These are phyloP conservation scores for Suillus hirtellus DNA, from an alignment of 768 basidiomycete species.

Conservation along the genomic window DNA sequence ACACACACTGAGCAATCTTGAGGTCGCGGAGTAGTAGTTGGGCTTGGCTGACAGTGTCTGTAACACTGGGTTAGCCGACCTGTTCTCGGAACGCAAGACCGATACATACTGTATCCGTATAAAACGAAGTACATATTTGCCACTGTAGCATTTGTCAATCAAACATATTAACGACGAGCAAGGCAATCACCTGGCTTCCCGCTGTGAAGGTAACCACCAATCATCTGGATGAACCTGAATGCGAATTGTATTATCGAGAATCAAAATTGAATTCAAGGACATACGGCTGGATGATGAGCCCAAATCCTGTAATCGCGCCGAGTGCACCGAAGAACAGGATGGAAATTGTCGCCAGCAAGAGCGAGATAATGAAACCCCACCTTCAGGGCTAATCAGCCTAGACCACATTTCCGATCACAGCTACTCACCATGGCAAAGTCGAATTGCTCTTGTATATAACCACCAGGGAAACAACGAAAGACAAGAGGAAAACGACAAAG, in stretches of 20 bases:
- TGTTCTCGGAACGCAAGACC: background rate
- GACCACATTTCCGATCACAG: background rate
- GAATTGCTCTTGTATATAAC: slow-evolving; percentile 40
- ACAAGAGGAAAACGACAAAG: slow-evolving; percentile 15
- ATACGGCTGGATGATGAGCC: slow-evolving; percentile 43
- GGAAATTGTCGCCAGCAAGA: slow-evolving; percentile 44
- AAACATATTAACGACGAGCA: background rate
- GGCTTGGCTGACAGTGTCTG: slow-evolving; percentile 48
- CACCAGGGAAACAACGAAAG: slow-evolving; percentile 8
- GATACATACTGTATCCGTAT: slow-evolving; percentile 41
- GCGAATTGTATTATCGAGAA: background rate
- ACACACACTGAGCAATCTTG: slow-evolving; percentile 44
- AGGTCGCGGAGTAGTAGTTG: slow-evolving; percentile 46
- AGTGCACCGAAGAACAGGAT: slow-evolving; percentile 48
- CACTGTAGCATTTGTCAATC: slow-evolving; percentile 12
- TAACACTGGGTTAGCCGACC: background rate
- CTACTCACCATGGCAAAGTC: slow-evolving; percentile 45
- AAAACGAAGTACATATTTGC: slow-evolving; percentile 43
- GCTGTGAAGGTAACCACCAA: slow-evolving; percentile 34
- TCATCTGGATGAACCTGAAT: slow-evolving; percentile 47
- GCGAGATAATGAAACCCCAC: slow-evolving; percentile 51
- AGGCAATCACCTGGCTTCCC: slow-evolving; percentile 23
- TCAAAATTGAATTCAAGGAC: background rate
- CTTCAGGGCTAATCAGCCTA: slow-evolving; percentile 20
- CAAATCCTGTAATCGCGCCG: slow-evolving; percentile 47